phyloP scores from a whole-genome alignment of 108 stramenopile genomes.

The Nitzschia palea region DNA sequence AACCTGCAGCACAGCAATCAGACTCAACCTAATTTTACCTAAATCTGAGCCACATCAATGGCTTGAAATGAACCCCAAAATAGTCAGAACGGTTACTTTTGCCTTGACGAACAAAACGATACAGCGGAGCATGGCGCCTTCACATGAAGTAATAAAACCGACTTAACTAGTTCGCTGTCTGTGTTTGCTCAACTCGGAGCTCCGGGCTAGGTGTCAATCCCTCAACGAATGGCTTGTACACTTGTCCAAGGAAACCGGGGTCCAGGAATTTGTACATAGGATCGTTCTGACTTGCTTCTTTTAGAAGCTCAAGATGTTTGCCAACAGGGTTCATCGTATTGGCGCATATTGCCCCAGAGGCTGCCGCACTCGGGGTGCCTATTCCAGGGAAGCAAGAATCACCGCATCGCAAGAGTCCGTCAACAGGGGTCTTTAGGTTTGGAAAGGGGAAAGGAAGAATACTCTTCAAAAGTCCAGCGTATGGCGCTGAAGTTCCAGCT shows the following conservation, averaged over 20 bases:
- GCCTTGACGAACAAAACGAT: too few relatives aligned
- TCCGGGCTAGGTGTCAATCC: conserved; percentile 83
- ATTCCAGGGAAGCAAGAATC: conserved; percentile 96
- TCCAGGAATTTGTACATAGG: conserved; percentile 90
- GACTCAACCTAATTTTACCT: too few relatives aligned
- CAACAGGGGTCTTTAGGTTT: conserved; percentile 89
- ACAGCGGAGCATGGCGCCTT: too few relatives aligned
- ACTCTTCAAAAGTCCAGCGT: conserved; percentile 74
- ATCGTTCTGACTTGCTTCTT: conserved; percentile 73
- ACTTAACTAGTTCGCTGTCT: background rate
- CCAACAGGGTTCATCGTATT: conserved; percentile 85
- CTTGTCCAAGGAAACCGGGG: conserved; percentile 73
- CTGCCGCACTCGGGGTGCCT: conserved; percentile 94
- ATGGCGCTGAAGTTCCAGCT: conserved; percentile 89
- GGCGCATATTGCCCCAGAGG: conserved; percentile 88
- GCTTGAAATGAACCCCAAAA: too few relatives aligned
- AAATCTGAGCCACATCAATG: too few relatives aligned
- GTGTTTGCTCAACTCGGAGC: conserved; percentile 40
- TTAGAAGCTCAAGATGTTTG: conserved; percentile 79
- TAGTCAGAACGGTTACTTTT: too few relatives aligned
- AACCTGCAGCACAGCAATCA: too few relatives aligned
- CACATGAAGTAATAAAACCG: too few relatives aligned
- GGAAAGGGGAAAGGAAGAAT: conserved; percentile 89
- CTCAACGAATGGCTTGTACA: conserved; percentile 82
- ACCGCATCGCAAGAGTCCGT: conserved; percentile 87